Conservation (phyloP, 306 rosid genomes). For the Casuarina glauca region DNA sequence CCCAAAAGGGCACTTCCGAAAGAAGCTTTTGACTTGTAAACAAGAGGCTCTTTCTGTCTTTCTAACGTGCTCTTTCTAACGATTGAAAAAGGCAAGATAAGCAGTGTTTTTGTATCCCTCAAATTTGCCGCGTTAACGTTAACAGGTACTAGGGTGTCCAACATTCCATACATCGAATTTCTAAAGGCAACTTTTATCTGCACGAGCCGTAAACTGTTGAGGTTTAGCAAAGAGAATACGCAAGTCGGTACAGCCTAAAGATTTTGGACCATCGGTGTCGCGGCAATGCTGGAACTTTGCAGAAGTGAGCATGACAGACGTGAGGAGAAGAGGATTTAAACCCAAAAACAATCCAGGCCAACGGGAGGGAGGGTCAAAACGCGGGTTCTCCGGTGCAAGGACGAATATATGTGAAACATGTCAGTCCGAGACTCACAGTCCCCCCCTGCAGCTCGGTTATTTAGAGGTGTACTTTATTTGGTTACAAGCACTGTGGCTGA, state of each 20-base stretch:
- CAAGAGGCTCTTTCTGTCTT: background rate
- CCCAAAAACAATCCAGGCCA: background rate
- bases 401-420: constrained; percentile 1
- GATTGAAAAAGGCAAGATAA: background rate
- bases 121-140: too few relatives aligned
- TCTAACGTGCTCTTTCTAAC: background rate
- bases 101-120: background rate
- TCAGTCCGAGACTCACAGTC: background rate
- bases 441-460: background rate
- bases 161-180: too few relatives aligned
- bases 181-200: background rate
- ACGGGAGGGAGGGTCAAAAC: background rate
- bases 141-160: too few relatives aligned
- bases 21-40: background rate
- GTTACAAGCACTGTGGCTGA: background rate
- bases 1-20: background rate
- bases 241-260: too few relatives aligned
- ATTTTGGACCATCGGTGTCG: too few relatives aligned
- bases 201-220: too few relatives aligned
- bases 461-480: background rate
- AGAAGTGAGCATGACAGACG: too few relatives aligned
- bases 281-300: too few relatives aligned
- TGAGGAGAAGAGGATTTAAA: background rate
- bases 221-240: too few relatives aligned
- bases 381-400: background rate